Evolutionary conservation across 345 rosid genomes (phyloP).

Genomic region (Gossypium sturtianum): DNA sequence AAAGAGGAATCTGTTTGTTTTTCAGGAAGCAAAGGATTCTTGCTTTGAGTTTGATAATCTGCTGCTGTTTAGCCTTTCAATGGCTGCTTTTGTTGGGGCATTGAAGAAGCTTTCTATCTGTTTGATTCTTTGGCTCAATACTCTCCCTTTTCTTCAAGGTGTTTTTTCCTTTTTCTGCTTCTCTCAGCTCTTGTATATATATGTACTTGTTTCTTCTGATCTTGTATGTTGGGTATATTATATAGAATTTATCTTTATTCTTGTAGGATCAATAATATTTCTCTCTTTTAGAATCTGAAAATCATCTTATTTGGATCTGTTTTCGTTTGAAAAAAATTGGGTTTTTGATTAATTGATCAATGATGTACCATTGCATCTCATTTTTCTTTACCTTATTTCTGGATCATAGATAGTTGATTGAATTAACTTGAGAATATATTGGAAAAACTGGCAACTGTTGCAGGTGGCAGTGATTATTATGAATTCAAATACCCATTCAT

Average conservation of each 20-base stretch:
- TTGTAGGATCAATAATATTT: not conserved
- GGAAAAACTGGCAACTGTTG: not conserved
- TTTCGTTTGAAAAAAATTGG: not conserved
- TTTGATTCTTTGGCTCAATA: constrained; percentile 27
- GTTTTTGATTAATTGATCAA: not conserved
- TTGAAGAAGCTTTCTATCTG: constrained; percentile 34
- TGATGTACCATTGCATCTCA: not conserved
- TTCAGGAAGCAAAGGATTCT: constrained; percentile 10
- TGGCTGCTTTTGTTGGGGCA: constrained; percentile 33
- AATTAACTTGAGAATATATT: not conserved
- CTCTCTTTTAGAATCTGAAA: not conserved
- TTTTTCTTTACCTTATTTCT: not conserved
- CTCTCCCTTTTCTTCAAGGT: constrained; percentile 45
- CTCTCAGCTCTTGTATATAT: constrained; percentile 5
- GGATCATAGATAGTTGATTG: not conserved
- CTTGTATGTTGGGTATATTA: too few species aligned
- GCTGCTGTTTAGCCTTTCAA: constrained; percentile 27
- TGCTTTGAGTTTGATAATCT: constrained; percentile 5
- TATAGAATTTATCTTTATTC: too few species aligned
- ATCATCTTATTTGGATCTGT: not conserved
- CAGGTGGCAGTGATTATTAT: constrained; percentile 23
- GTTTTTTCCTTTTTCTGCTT: not conserved
- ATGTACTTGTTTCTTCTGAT: too few species aligned
- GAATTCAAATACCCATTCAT: constrained; percentile 63
- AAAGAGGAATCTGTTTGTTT: constrained; percentile 20